Conservation (phyloP, 768 basidiomycete species). For the Calocybe indica region DNA sequence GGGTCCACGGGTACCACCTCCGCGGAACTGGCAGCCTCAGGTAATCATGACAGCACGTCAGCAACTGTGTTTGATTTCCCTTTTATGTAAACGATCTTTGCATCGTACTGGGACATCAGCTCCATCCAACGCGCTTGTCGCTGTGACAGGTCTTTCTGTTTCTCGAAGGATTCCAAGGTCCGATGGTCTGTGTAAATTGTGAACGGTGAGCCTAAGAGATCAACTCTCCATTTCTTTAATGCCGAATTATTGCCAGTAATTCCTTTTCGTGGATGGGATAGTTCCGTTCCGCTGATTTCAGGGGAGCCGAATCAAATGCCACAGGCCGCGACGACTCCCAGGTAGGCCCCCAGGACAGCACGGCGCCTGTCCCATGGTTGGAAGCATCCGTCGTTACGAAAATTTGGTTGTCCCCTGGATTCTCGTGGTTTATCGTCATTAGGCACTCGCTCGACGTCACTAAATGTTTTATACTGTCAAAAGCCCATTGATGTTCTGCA, state of each 20-base stretch:
- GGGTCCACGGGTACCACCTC: too few relatives aligned
- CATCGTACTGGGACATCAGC: too few relatives aligned
- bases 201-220: constrained; percentile 16
- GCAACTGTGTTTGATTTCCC: too few relatives aligned
- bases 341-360: constrained; percentile 3
- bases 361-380: constrained; percentile 6
- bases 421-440: constrained; percentile 22
- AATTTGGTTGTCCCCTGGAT: constrained; percentile 16
- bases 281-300: constrained; percentile 4
- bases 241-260: constrained; percentile 28
- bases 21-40: too few relatives aligned
- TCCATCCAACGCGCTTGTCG: too few relatives aligned
- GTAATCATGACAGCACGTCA: not conserved
- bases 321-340: constrained; percentile 7
- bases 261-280: constrained; percentile 24
- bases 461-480: constrained; percentile 21
- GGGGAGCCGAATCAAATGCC: constrained; percentile 3
- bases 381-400: constrained; percentile 23
- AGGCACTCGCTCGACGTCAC: constrained; percentile 17
- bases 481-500: constrained; percentile 14
- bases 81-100: too few relatives aligned
- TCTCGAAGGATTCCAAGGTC: too few relatives aligned
- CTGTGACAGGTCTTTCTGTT: too few relatives aligned
- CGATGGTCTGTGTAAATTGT: constrained; percentile 15
- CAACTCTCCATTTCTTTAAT: constrained; percentile 18